Base-by-base conservation (phyloP, 768 basidiomycete genomes). In the Roridomyces roridus region DNA sequence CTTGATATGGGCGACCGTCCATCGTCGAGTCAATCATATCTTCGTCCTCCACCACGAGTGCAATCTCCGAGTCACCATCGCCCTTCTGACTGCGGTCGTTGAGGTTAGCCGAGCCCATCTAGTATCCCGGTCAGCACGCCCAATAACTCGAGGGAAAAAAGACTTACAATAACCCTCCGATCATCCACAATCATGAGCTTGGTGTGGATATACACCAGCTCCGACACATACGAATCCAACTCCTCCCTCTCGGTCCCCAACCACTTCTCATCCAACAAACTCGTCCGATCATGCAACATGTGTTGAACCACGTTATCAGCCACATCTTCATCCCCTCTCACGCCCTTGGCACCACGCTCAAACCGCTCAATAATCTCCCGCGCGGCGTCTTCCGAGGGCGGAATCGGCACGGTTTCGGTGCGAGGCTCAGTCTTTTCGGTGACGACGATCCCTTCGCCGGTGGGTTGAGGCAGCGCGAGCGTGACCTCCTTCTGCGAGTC, bases 161-260 rank as follows among this genome's bases (percentile, higher is more conserved):
- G 1, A 80, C 91, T 47, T 63, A 93, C 92, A 62, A 98, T 93
- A 41, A 97, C 94, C 31, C 88, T 80, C 29, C 85, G 80, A 68
- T 98, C 96, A 67, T 97, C 96, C 31, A 97, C 92, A 49, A 96
- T 92, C 95, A 97, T 96, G 25, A 96, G 70, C 77, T 94, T 94
- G 21, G 85, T 86, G 69, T 94, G 92, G 55, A 94, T 93, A 64
- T 94, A 94, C 18, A 89, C 72, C 63, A 90, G 59, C 72, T 92
- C 89, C 17, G 88, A 86, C 18, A 92, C 85, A 72, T 92, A 94
- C 81, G 88, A 85, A 62, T 87, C 78, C 60, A 87, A 74, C 74
- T 98, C 96, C 67, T 96, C 94, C 57, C 89, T 85, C 65, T 87
- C 84, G 1, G 80, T 85, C 5, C 95, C 96, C 41, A 88, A 62